phyloP scores from a whole-genome alignment of 176 grass and related monocot genomes.

The Pontederia paniculata region DNA sequence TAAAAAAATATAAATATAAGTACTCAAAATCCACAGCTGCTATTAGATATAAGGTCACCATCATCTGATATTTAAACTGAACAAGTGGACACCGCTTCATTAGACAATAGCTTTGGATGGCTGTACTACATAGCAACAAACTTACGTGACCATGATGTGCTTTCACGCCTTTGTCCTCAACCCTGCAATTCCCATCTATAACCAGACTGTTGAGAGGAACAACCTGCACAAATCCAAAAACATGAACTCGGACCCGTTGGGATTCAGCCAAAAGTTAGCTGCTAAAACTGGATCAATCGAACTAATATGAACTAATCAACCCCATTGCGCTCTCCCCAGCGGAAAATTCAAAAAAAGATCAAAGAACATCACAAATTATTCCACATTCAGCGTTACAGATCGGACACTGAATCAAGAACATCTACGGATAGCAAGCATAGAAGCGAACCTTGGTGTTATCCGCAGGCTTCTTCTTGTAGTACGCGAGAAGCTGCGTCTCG shows the following conservation, averaged over 20 bases:
- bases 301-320: no score
- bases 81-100: not conserved
- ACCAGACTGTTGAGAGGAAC: slow-evolving; percentile 50
- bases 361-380: no score
- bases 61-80: not conserved
- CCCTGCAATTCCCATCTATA: slow-evolving; percentile 90
- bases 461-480: slow-evolving; percentile 81
- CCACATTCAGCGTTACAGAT: not conserved
- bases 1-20: not conserved
- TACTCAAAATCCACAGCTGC: not conserved
- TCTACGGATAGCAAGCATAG: not conserved
- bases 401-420: not conserved
- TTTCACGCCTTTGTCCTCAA: slow-evolving; percentile 94
- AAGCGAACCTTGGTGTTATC: slow-evolving; percentile 47
- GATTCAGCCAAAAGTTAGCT: not conserved
- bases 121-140: not conserved
- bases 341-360: no score
- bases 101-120: not conserved
- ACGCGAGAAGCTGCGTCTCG: slow-evolving; percentile 46
- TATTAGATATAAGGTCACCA: not conserved
- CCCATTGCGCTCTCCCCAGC: no score
- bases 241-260: slow-evolving; percentile 10
- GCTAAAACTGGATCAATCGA: not conserved
- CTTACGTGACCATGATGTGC: slow-evolving; percentile 88
- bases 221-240: slow-evolving; percentile 36